Evolutionary conservation across 2,329 filamentous ascomycete species (phyloP).

Genomic region (Lachnellula cervina): DNA sequence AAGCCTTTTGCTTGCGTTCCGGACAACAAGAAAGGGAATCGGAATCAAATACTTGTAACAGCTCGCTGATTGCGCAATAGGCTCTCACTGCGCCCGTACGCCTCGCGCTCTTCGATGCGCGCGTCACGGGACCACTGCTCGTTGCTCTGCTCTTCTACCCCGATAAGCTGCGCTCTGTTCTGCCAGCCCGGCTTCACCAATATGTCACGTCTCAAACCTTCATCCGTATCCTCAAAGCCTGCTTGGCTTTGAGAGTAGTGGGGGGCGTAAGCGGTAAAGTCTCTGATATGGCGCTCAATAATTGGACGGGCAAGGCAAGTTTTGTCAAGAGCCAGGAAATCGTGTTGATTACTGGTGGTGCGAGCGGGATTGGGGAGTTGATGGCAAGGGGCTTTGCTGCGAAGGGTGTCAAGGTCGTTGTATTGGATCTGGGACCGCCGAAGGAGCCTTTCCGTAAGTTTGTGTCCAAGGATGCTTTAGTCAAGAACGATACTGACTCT

Average conservation of each 20-base stretch:
- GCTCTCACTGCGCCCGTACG: slow-evolving; percentile 5
- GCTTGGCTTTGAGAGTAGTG: slow-evolving; percentile 49
- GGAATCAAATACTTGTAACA: not conserved
- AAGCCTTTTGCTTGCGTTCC: not conserved
- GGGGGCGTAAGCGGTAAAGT: slow-evolving; percentile 45
- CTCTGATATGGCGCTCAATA: slow-evolving; percentile 45
- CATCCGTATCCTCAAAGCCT: slow-evolving; percentile 17
- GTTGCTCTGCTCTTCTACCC: slow-evolving; percentile 24
- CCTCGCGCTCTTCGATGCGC: slow-evolving; percentile 15
- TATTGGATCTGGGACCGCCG: slow-evolving; percentile 62
- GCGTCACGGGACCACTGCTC: slow-evolving; percentile 21
- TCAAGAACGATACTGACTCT: not conserved
- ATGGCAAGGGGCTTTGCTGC: slow-evolving; percentile 61
- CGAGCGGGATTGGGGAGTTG: slow-evolving; percentile 64
- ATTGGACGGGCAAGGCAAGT: slow-evolving; percentile 43
- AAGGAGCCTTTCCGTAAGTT: slow-evolving; percentile 26
- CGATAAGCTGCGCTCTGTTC: slow-evolving; percentile 14
- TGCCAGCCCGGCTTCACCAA: slow-evolving; percentile 16
- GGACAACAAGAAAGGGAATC: not conserved
- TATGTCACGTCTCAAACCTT: slow-evolving; percentile 17
- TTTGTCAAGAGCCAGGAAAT: slow-evolving; percentile 65
- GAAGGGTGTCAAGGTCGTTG: slow-evolving; percentile 60
- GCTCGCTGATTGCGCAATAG: not conserved
- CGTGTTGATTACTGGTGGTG: slow-evolving; percentile 70
- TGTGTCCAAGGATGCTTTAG: not conserved